Evolutionary conservation across 139 green algal species (phyloP).

Genomic region (Dunaliella primolecta): DNA sequence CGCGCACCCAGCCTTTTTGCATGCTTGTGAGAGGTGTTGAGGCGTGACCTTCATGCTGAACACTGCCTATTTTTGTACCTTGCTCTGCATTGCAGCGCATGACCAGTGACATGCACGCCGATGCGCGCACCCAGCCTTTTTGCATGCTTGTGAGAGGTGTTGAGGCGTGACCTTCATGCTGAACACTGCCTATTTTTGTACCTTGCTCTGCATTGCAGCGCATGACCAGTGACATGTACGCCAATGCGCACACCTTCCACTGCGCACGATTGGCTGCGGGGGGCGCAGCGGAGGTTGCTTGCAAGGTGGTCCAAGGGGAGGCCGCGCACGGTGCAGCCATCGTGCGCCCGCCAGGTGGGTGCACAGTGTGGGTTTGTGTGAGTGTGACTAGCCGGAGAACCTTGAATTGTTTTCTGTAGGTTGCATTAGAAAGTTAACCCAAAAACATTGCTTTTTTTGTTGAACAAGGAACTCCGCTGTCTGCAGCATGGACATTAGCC

Average conservation of each 20-base stretch:
- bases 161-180: no score
- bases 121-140: constrained; percentile 59
- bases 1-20: no score
- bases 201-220: neutral
- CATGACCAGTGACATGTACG: constrained; percentile 58
- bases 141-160: no score
- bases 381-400: no score
- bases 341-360: constrained; percentile 34
- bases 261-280: constrained; percentile 69
- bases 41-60: no score
- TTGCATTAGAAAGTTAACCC: no score
- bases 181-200: neutral
- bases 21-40: no score
- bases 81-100: neutral
- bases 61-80: neutral
- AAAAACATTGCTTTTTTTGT: no score
- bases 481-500: no score
- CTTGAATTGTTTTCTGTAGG: no score
- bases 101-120: constrained; percentile 76
- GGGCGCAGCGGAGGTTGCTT: constrained; percentile 56
- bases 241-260: constrained; percentile 57
- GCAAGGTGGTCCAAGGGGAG: constrained; percentile 39
- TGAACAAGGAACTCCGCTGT: no score
- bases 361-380: neutral
- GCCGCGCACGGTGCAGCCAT: constrained; percentile 44